phyloP scores from a whole-genome alignment of 768 basidiomycete species.

The Tylopilus felleus region DNA sequence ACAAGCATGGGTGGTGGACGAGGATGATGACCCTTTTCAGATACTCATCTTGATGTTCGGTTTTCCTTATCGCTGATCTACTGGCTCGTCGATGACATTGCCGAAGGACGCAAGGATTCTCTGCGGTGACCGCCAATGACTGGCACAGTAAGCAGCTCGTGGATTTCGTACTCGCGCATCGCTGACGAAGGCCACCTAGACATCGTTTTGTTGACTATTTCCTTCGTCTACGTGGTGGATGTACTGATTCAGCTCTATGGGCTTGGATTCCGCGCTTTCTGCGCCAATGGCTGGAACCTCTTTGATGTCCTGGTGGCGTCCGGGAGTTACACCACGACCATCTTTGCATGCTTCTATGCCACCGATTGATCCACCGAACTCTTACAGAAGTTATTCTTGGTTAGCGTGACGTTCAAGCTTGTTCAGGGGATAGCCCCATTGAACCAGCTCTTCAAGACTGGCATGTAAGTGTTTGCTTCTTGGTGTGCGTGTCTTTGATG shows the following conservation, averaged over 20 bases:
- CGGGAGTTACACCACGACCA: not conserved
- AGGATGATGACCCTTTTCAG: too few relatives aligned
- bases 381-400: not conserved
- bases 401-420: not conserved
- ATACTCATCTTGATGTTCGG: not conserved
- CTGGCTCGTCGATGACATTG: not conserved
- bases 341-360: not conserved
- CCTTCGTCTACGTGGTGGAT: not conserved
- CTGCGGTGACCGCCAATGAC: not conserved
- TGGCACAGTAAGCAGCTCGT: not conserved
- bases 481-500: not conserved
- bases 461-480: not conserved
- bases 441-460: not conserved
- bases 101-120: not conserved
- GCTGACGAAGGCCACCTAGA: not conserved
- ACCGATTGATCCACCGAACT: not conserved
- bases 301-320: not conserved
- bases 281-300: not conserved
- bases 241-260: not conserved
- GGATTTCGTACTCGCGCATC: not conserved
- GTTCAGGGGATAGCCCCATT: not conserved
- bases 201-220: not conserved
- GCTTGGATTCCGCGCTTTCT: not conserved
- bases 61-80: not conserved
- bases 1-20: too few relatives aligned